Percentiles rank a stretch among this genome's conserved stretches.
These are phyloP conservation scores for Naganishia sp. DNA, from an alignment of 1,284 basidiomycete genomes.

Conservation along the genomic window DNA sequence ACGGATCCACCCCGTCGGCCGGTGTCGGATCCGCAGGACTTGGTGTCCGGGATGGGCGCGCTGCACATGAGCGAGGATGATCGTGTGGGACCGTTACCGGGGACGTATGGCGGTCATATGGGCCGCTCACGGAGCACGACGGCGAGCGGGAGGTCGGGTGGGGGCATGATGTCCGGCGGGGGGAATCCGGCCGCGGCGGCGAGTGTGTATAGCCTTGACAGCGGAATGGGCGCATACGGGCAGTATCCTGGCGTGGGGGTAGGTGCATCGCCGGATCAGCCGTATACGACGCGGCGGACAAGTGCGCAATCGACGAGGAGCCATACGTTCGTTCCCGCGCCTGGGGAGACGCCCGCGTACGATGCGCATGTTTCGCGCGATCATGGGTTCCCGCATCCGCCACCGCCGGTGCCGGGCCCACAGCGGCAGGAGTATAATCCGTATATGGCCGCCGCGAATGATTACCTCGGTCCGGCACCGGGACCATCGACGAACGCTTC, in stretches of 20 bases:
- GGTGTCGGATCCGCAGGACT: conserved; percentile 45
- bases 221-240: conserved; percentile 48
- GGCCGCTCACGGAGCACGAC: conserved; percentile 18
- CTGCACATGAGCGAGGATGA: conserved; percentile 39
- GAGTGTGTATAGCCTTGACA: conserved; percentile 51
- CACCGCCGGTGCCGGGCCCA: conserved; percentile 53
- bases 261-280: neutral
- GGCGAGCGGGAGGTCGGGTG: conserved; percentile 31
- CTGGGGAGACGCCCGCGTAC: conserved; percentile 1
- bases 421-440: conserved; percentile 45
- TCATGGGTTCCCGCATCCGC: conserved; percentile 20
- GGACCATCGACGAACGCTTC: conserved; percentile 7
- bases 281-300: conserved; percentile 6
- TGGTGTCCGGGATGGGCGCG: conserved; percentile 33
- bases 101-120: conserved; percentile 29
- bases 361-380: conserved; percentile 11
- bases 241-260: conserved; percentile 11
- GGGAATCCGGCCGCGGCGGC: conserved; percentile 39
- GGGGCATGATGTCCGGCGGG: conserved; percentile 33
- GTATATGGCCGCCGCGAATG: conserved; percentile 63
- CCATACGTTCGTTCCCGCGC: conserved; percentile 5
- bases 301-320: conserved; percentile 22
- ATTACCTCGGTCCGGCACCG: conserved; percentile 65
- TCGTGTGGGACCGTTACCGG: conserved; percentile 11
- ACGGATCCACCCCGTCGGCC: conserved; percentile 36